Conservation (phyloP, 352 stramenopile species). For the Saprolegnia parasitica region DNA sequence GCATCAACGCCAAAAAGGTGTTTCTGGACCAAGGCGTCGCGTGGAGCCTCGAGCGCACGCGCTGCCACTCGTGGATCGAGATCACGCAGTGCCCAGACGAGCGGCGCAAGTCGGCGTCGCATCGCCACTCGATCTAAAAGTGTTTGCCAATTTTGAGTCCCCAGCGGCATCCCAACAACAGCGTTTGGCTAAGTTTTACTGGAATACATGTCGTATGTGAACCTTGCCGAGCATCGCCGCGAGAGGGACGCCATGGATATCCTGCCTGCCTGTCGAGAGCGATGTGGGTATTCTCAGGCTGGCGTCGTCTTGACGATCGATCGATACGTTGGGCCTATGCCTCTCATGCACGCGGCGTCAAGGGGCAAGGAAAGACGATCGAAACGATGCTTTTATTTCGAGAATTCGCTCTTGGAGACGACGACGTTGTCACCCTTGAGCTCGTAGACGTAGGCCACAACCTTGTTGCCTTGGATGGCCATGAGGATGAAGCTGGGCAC, state of each 20-base stretch:
- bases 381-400: constrained; percentile 41
- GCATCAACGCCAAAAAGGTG: constrained; percentile 25
- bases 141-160: not conserved
- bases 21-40: constrained; percentile 16
- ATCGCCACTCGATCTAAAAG: not conserved
- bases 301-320: no score
- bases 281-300: no score
- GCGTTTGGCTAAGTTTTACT: no score
- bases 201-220: not conserved
- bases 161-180: no score
- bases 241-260: no score
- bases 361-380: not conserved
- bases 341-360: no score
- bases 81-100: constrained; percentile 14
- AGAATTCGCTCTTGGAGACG: constrained; percentile 87
- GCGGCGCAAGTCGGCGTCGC: constrained; percentile 7
- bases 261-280: no score
- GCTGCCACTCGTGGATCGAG: constrained; percentile 28
- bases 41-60: constrained; percentile 19
- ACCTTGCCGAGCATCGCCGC: no score
- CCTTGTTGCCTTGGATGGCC: constrained; percentile 94
- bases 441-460: constrained; percentile 97
- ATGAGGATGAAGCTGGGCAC: constrained; percentile 97
- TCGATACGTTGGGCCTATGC: no score
- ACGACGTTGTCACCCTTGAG: constrained; percentile 76